Evolutionary conservation across 192 early-diverging fungal species (phyloP).

Genomic region (Coemansia sp.): DNA sequence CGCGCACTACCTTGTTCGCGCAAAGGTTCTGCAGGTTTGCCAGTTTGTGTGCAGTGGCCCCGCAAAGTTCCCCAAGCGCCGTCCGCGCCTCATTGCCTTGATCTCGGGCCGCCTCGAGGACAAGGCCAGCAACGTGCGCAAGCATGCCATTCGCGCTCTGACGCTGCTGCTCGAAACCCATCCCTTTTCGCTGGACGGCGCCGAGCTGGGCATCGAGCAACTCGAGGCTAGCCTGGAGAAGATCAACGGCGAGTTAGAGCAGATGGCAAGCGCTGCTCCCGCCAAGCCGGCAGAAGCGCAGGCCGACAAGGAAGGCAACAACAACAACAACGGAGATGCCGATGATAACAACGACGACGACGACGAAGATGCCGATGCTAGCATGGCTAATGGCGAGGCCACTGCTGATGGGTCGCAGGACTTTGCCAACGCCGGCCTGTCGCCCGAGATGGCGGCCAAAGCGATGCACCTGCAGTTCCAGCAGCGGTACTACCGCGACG

Average conservation of each 20-base stretch:
- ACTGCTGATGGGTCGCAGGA: conserved; percentile 39
- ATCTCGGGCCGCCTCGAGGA: conserved; percentile 85
- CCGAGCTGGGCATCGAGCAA: conserved; percentile 69
- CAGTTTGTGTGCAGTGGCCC: conserved; percentile 77
- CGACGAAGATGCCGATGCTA: conserved; percentile 8
- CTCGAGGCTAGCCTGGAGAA: conserved; percentile 71
- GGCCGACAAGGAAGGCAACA: conserved; percentile 35
- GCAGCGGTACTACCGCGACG: conserved; percentile 86
- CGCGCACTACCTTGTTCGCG: conserved; percentile 80
- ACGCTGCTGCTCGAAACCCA: conserved; percentile 82
- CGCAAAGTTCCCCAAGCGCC: conserved; percentile 74
- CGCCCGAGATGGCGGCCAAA: conserved; percentile 58
- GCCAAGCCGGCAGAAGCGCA: conserved; percentile 29
- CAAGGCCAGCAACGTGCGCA: conserved; percentile 88
- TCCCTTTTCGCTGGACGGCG: conserved; percentile 89
- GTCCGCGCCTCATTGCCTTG: conserved; percentile 69
- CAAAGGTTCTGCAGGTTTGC: conserved; percentile 87
- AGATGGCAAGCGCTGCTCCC: conserved; percentile 41
- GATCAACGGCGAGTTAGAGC: conserved; percentile 71
- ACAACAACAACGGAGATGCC: conserved; percentile 22
- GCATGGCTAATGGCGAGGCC: conserved; percentile 13
- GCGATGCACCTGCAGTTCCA: conserved; percentile 59
- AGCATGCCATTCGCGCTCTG: conserved; percentile 87
- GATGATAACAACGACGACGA: conserved; percentile 37
- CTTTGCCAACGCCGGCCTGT: conserved; percentile 38